These are phyloP conservation scores for Peltaster fructicola DNA, from an alignment of 2,329 filamentous ascomycete genomes.

Conservation along the genomic window DNA sequence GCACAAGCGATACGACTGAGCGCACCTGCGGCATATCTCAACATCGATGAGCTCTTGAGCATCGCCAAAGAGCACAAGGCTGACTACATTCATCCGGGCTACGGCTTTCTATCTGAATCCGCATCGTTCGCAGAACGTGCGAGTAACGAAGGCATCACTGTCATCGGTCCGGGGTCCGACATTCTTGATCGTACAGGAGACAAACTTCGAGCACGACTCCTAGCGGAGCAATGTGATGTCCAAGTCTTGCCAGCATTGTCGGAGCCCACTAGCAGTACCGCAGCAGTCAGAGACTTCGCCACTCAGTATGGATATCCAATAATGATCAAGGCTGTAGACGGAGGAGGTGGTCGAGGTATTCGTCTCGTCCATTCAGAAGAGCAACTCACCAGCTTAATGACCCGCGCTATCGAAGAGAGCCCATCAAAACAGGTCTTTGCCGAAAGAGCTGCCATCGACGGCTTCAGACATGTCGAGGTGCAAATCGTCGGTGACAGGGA, in stretches of 20 bases:
- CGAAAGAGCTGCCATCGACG: slow-evolving; percentile 44
- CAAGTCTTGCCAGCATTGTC: slow-evolving; percentile 33
- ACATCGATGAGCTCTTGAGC: slow-evolving; percentile 30
- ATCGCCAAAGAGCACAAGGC: slow-evolving; percentile 33
- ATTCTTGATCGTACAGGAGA: slow-evolving; percentile 39
- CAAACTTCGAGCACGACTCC: slow-evolving; percentile 34
- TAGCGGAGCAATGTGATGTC: slow-evolving; percentile 35
- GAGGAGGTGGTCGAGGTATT: slow-evolving; percentile 44
- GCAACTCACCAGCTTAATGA: slow-evolving; percentile 29
- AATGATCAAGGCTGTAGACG: slow-evolving; percentile 48
- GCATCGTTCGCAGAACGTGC: slow-evolving; percentile 31
- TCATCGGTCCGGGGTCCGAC: slow-evolving; percentile 37
- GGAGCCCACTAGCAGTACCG: slow-evolving; percentile 24
- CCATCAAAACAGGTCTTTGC: slow-evolving; percentile 40
- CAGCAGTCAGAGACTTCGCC: slow-evolving; percentile 40
- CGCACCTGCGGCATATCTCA: slow-evolving; percentile 35
- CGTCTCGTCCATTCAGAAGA: slow-evolving; percentile 30
- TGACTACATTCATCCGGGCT: slow-evolving; percentile 40
- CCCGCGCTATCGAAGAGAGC: slow-evolving; percentile 38
- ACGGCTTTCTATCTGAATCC: slow-evolving; percentile 45
- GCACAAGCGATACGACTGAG: slow-evolving; percentile 32
- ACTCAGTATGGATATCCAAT: slow-evolving; percentile 33
- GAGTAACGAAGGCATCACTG: slow-evolving; percentile 31
- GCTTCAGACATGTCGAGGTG: slow-evolving; percentile 43
- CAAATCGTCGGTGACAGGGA: slow-evolving; percentile 41